Conservation (phyloP, 1,139 yeast genomes). For the Debaryomyces sp. region DNA sequence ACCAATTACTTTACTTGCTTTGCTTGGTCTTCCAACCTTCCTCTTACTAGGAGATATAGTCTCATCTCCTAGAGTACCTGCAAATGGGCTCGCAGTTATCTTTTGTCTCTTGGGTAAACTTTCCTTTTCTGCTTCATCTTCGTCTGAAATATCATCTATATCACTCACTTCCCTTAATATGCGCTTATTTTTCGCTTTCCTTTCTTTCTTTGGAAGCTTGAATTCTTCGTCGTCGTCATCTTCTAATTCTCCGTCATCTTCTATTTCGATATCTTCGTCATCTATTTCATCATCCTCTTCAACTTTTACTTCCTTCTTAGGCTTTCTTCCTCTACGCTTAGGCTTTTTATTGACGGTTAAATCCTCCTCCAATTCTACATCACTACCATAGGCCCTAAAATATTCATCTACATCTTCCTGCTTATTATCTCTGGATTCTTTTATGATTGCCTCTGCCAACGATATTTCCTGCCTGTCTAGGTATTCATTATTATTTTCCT, state of each 20-base stretch:
- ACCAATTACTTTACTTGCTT: conserved; percentile 33
- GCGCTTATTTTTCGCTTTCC: background rate
- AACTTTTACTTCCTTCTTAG: background rate
- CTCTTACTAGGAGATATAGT: conserved; percentile 7
- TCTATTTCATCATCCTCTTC: background rate
- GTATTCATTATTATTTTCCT: conserved; percentile 31
- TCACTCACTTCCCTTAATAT: conserved; percentile 12
- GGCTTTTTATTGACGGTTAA: conserved; percentile 10
- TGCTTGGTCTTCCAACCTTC: conserved; percentile 39
- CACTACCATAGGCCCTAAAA: conserved; percentile 28
- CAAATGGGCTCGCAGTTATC: background rate
- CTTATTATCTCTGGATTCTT: conserved; percentile 21
- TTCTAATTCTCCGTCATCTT: conserved; percentile 1
- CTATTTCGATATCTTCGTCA: conserved; percentile 1
- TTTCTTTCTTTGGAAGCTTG: conserved; percentile 6
- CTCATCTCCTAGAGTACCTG: background rate
- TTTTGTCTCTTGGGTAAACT: background rate
- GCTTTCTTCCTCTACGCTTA: conserved; percentile 1
- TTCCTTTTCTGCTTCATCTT: conserved; percentile 5
- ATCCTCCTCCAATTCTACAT: conserved; percentile 37
- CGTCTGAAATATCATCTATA: conserved; percentile 12
- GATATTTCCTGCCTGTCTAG: conserved; percentile 39
- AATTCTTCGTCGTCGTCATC: conserved; percentile 9
- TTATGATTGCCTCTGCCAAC: conserved; percentile 48
- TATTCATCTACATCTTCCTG: conserved; percentile 8